Conservation (phyloP, 495 filamentous ascomycete genomes). For the Penicillium lagena region DNA sequence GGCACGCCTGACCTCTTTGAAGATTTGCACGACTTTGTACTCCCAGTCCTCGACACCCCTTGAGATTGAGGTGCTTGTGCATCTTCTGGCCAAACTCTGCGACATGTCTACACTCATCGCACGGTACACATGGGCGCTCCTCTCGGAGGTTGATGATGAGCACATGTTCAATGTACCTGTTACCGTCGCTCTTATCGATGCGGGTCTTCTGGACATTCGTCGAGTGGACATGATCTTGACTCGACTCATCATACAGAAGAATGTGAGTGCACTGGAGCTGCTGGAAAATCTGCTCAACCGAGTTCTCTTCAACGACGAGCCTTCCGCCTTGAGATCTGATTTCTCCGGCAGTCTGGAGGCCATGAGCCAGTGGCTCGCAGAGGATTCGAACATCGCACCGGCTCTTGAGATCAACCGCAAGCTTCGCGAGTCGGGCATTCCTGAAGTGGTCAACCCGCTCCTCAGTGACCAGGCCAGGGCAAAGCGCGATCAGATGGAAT, state of each 20-base stretch:
- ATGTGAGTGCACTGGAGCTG: slow-evolving; percentile 64
- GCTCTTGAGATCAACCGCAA: slow-evolving; percentile 68
- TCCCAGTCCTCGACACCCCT: slow-evolving; percentile 51
- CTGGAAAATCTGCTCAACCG: slow-evolving; percentile 69
- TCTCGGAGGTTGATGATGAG: slow-evolving; percentile 64
- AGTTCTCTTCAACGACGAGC: slow-evolving; percentile 68
- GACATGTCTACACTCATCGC: slow-evolving; percentile 67
- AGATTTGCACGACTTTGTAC: slow-evolving; percentile 66
- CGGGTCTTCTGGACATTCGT: slow-evolving; percentile 67
- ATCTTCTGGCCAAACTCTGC: slow-evolving; percentile 74
- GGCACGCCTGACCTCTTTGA: slow-evolving; percentile 59
- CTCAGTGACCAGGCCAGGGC: slow-evolving; percentile 43
- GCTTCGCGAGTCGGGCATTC: slow-evolving; percentile 55
- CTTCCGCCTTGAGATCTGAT: slow-evolving; percentile 72
- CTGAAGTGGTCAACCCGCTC: slow-evolving; percentile 41
- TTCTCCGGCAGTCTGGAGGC: slow-evolving; percentile 77
- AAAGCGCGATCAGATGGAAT: slow-evolving; percentile 79
- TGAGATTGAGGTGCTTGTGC: slow-evolving; percentile 76
- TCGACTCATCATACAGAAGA: slow-evolving; percentile 61
- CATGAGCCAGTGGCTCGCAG: slow-evolving; percentile 72
- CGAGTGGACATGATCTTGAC: slow-evolving; percentile 73
- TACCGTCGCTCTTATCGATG: slow-evolving; percentile 68
- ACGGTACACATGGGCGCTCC: slow-evolving; percentile 58
- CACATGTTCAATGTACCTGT: slow-evolving; percentile 73
- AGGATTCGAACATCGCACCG: slow-evolving; percentile 59